Evolutionary conservation across 495 filamentous ascomycete species (phyloP).

Genomic region (Trichoderma parareesei): DNA sequence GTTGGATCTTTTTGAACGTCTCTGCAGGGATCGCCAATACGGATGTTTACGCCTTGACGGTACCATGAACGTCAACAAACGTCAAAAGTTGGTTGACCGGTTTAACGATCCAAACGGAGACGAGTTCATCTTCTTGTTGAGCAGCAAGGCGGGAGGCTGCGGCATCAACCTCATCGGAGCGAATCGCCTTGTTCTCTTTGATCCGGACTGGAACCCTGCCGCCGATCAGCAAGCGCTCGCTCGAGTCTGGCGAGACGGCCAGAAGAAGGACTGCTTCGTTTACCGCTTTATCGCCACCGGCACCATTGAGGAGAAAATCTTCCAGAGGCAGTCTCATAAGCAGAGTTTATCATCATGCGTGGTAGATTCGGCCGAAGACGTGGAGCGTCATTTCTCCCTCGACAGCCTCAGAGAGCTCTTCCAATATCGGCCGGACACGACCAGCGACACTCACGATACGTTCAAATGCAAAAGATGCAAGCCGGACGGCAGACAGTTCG

Average conservation of each 20-base stretch:
- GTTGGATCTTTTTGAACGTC: constrained; percentile 85
- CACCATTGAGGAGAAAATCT: constrained; percentile 99
- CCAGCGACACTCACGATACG: constrained; percentile 93
- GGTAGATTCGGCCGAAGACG: constrained; percentile 94
- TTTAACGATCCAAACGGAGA: constrained; percentile 91
- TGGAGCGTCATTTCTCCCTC: constrained; percentile 89
- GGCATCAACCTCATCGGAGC: constrained; percentile 96
- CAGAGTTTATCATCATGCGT: constrained; percentile 94
- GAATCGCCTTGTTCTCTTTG: constrained; percentile 93
- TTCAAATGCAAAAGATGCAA: constrained; percentile 98
- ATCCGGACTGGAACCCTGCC: constrained; percentile 98
- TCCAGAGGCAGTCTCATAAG: constrained; percentile 97
- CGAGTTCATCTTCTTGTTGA: constrained; percentile 95
- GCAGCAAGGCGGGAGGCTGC: constrained; percentile 91
- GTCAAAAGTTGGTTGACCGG: constrained; percentile 93
- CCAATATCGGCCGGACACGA: constrained; percentile 76
- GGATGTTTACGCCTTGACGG: constrained; percentile 86
- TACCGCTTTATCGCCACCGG: constrained; percentile 98
- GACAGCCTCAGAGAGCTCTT: constrained; percentile 88
- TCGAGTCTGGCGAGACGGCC: constrained; percentile 96
- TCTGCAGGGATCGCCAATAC: constrained; percentile 80
- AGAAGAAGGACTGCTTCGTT: constrained; percentile 99
- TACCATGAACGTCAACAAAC: constrained; percentile 94
- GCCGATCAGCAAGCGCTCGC: constrained; percentile 97
- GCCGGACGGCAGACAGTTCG: constrained; percentile 72